A percentile compares a stretch with the other conserved stretches of the same genome.
Conservation (phyloP, 2,329 filamentous ascomycete species). For the Colletotrichum lindemuthianum region DNA sequence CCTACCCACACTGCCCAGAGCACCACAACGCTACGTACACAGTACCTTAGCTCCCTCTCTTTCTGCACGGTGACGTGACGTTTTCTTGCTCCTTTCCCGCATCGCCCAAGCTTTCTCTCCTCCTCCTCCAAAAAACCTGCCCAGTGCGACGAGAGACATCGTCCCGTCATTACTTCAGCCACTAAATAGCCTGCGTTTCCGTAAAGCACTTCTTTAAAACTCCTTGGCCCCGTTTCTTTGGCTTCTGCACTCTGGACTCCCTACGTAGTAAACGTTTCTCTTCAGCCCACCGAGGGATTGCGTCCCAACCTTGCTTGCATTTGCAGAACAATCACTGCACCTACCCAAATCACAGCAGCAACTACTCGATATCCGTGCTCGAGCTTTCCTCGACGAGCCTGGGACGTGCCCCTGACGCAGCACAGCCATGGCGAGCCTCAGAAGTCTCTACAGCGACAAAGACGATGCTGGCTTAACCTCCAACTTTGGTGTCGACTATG, state of each 20-base stretch:
- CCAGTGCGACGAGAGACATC: conserved; percentile 27
- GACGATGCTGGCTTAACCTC: conserved; percentile 33
- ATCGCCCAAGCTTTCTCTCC: conserved; percentile 25
- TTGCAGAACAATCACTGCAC: not conserved
- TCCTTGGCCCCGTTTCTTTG: not conserved
- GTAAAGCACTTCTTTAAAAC: not conserved
- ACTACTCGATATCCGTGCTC: conserved; percentile 23
- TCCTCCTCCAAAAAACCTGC: conserved; percentile 29
- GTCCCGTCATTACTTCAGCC: conserved; percentile 34
- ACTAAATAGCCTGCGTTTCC: conserved; percentile 7
- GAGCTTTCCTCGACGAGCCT: conserved; percentile 21
- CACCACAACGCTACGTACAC: too few species aligned
- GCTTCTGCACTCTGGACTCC: not conserved
- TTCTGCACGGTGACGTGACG: conserved; percentile 36
- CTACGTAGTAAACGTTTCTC: not conserved
- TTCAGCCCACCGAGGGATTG: conserved; percentile 12
- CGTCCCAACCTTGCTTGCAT: conserved; percentile 1
- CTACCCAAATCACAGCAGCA: too few species aligned
- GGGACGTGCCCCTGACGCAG: conserved; percentile 22
- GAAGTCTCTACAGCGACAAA: conserved; percentile 32
- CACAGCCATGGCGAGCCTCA: conserved; percentile 33
- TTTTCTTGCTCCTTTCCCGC: conserved; percentile 1
- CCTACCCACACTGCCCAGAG: too few species aligned
- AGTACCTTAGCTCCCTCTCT: conserved; percentile 31
- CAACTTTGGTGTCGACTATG: conserved; percentile 78